These are phyloP conservation scores for Eucalyptus marginata DNA, from an alignment of 345 rosid genomes.

Conservation along the genomic window DNA sequence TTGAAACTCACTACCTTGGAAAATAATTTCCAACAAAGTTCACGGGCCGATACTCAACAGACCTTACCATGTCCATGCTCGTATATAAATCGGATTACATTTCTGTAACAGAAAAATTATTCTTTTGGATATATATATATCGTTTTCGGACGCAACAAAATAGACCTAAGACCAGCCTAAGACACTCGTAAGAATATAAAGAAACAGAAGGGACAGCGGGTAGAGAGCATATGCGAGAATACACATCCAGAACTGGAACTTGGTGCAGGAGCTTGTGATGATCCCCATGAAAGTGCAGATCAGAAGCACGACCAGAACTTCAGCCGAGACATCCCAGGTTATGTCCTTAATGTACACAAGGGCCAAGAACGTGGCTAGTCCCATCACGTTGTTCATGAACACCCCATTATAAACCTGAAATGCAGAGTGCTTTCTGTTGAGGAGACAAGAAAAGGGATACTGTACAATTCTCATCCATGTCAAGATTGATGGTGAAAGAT, in stretches of 20 bases:
- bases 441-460: background rate
- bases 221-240: constrained; percentile 17
- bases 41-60: background rate
- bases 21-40: background rate
- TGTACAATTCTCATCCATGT: rapidly evolving
- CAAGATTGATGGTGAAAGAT: background rate
- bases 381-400: constrained; percentile 34
- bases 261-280: constrained; percentile 9
- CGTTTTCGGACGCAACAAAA: background rate
- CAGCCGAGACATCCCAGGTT: constrained; percentile 35
- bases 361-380: constrained; percentile 15
- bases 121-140: background rate
- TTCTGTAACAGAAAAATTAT: background rate
- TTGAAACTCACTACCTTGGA: background rate
- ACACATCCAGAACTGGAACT: constrained; percentile 21
- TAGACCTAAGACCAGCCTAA: constrained; percentile 18
- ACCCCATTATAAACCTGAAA: constrained; percentile 15
- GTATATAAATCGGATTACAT: background rate
- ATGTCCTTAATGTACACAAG: constrained; percentile 22
- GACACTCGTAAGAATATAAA: constrained; percentile 19
- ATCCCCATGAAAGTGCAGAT: constrained; percentile 25
- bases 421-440: background rate
- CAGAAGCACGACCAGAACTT: constrained; percentile 17
- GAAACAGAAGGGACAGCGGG: constrained; percentile 20
- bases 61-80: background rate